Evolutionary conservation across 768 basidiomycete species (phyloP).

Genomic region (Boletus reticuloceps): DNA sequence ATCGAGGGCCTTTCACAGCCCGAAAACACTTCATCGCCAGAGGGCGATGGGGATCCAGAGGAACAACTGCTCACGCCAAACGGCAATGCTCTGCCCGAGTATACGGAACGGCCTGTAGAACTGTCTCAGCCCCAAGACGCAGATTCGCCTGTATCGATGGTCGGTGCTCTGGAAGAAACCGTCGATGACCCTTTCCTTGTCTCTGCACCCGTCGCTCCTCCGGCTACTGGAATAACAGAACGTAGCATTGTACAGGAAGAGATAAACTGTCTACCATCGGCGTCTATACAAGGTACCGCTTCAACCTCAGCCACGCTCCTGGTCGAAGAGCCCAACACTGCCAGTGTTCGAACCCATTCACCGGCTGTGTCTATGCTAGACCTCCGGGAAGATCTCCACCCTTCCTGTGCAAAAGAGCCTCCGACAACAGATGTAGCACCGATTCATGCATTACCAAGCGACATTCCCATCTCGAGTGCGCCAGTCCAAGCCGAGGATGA

Average conservation of each 20-base stretch:
- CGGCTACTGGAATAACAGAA: not conserved
- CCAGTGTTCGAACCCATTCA: conserved; percentile 4
- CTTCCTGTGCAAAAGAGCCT: not conserved
- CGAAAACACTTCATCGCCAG: not conserved
- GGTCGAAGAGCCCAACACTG: conserved; percentile 7
- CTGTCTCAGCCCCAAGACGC: not conserved
- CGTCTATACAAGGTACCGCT: conserved; percentile 1
- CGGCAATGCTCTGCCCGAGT: not conserved
- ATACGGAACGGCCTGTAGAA: not conserved
- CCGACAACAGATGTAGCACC: not conserved
- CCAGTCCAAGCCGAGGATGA: not conserved
- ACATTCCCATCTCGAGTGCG: not conserved
- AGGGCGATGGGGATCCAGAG: not conserved
- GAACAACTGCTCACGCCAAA: not conserved
- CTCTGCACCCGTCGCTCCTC: not conserved
- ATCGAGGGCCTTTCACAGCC: not conserved
- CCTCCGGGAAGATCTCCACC: conserved; percentile 1
- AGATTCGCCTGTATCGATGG: not conserved
- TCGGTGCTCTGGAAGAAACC: conserved; percentile 1
- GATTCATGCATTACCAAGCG: not conserved
- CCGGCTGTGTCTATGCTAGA: conserved; percentile 21
- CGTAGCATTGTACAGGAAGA: not conserved
- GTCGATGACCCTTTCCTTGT: conserved; percentile 11
- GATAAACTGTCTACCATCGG: not conserved
- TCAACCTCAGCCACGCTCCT: conserved; percentile 8